phyloP scores from a whole-genome alignment of 2,329 filamentous ascomycete genomes.

The Fusarium setosum region DNA sequence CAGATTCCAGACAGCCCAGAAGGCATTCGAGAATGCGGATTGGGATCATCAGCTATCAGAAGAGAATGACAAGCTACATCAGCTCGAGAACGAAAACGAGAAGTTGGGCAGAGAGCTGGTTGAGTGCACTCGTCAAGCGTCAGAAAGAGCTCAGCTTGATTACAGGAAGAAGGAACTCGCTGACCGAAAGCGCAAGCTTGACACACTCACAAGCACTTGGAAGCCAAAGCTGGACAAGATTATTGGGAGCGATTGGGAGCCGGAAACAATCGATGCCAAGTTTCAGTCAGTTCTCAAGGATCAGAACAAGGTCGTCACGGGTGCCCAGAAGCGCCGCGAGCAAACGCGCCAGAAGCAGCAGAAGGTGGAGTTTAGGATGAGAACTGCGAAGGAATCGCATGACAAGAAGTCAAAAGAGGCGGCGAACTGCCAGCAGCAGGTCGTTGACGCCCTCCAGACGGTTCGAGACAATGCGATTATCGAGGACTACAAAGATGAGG shows the following conservation, averaged over 20 bases:
- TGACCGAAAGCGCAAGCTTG: constrained; percentile 78
- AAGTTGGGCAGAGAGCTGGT: constrained; percentile 83
- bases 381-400: constrained; percentile 71
- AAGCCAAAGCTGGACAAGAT: constrained; percentile 74
- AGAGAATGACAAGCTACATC: constrained; percentile 72
- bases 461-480: constrained; percentile 59
- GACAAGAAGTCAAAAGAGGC: constrained; percentile 73
- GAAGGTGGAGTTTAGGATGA: constrained; percentile 79
- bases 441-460: constrained; percentile 60
- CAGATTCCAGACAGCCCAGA: constrained; percentile 70
- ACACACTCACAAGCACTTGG: constrained; percentile 83
- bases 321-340: constrained; percentile 78
- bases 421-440: constrained; percentile 68
- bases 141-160: constrained; percentile 86
- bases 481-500: constrained; percentile 65
- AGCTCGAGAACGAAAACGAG: constrained; percentile 78
- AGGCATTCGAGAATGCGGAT: constrained; percentile 70
- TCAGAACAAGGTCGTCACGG: constrained; percentile 67
- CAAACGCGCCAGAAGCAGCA: constrained; percentile 77
- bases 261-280: constrained; percentile 74
- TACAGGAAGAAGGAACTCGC: constrained; percentile 83
- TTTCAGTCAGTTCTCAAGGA: constrained; percentile 73
- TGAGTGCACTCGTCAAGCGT: constrained; percentile 82
- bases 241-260: constrained; percentile 74
- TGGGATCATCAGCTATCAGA: constrained; percentile 79